Base-by-base conservation (phyloP, 202 grass and related monocot species). In the Hordeum pubiflorum region DNA sequence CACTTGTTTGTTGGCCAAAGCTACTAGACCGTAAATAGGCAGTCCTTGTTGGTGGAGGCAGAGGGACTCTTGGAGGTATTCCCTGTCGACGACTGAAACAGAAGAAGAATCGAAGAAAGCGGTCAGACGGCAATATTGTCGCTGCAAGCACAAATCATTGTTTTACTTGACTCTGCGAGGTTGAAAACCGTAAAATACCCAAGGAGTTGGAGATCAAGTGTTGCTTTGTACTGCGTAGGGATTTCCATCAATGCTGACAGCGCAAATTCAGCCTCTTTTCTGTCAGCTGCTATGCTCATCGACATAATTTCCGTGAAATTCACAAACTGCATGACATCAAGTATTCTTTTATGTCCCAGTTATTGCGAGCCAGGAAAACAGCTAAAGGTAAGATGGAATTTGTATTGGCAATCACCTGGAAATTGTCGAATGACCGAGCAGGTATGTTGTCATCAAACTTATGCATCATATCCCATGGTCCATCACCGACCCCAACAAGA, bases 391-490 rank as follows among this genome's bases (percentile, higher is more conserved):
- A 41, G 6, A 83, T 80, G 31, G 26, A 82, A 72, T 32, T 7
- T 81, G 36, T 48, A 79, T 60, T 59, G 33, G 63, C 6, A 52
- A 20, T 76, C 46, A 95, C 96, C 90, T 99, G 96, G 76, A 99
- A 99, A 83, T 99, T 99, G 78, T 99, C 96, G 72, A 99, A 99
- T 63, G 92, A 86, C 26, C 96, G 86, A 54, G 89, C 76, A 69
- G 96, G 96, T 81, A 99, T 99, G 61, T 99, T 99, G 63, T 99
- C 96, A 37, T 99, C 97, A 79, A 99, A 99, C 67, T 93, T 75
- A 41, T 79, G 91, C 97, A 99, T 99, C 92, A 99, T 99, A 66
- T 99, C 96, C 96, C 97, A 99, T 15, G 97, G 97, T 55, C 97
- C 97, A 73, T 99, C 97, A 79, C 97, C 97, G 75, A 99, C 97